Base-by-base conservation (phyloP, 1,284 basidiomycete species). In the Irpex lacteus region DNA sequence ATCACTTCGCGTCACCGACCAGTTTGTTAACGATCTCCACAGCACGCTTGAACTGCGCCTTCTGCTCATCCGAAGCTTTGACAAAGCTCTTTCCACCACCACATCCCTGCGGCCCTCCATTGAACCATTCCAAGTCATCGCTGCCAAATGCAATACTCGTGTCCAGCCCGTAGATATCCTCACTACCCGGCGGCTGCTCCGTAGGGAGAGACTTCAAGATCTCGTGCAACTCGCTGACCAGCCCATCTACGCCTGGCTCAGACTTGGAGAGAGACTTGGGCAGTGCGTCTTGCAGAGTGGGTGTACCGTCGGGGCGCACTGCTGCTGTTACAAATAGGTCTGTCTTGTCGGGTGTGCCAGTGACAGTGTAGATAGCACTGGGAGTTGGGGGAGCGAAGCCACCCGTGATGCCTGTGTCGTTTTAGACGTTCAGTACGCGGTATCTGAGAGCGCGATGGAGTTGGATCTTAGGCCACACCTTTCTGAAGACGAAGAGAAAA, bases 381-480 rank as follows among this genome's bases (percentile, higher is more conserved):
- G 88, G 87, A 5, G 79, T 86, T 2, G 90, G 86, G 0, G 90
- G 88, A 15, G 84, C 86, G 70, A 92, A 90, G 52, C 91, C 91
- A 52, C 90, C 90, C 9, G 78, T 75, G 72, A 92, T 92, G 65
- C 90, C 90, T 91, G 70, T 4, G 47, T 18, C 32, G n/a, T 34
- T 34, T 34, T 34, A 34, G 32, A 34, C 32, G 34, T 49, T 18
- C 19, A 32, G 37, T n/a, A 53, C 32, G 32, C 32, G 6, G 32
- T 34, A 34, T 34, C 32, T 34, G 6, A 34, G 32, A 34, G 32
- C n/a, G 50, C 19, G 50, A 26, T 38, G 37, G 37, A 44, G 19
- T 13, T 32, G 47, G 47, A 18, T 8, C 21, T 26, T 34, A 52
- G 32, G 62, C n/a, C 63, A 37, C 62, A 76, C 76, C 76, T 66